Conservation (phyloP, 2,329 filamentous ascomycete species). For the Colletotrichum tanaceti region DNA sequence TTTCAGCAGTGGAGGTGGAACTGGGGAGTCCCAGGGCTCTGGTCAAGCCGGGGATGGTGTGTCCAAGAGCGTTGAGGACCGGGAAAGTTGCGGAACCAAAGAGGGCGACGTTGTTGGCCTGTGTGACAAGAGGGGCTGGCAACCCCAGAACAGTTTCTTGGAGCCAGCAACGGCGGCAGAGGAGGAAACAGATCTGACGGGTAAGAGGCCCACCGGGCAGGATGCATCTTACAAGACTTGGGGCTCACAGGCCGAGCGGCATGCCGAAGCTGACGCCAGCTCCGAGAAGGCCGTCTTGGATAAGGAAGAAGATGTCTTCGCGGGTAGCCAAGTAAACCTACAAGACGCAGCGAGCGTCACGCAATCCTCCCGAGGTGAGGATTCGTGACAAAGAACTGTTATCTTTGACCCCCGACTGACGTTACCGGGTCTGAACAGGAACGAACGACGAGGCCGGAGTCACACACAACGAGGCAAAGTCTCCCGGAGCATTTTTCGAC, state of each 20-base stretch:
- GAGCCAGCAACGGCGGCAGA: background rate
- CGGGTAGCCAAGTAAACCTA: background rate
- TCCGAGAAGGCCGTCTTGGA: background rate
- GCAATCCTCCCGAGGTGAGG: background rate
- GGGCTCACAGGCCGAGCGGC: background rate
- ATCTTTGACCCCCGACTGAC: background rate
- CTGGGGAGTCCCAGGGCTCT: background rate
- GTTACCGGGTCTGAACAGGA: background rate
- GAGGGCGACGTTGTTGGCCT: background rate
- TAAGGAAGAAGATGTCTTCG: background rate
- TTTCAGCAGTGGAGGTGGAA: background rate
- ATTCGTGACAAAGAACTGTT: background rate
- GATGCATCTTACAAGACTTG: background rate
- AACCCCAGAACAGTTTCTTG: background rate
- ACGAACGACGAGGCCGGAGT: background rate
- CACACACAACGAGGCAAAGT: background rate
- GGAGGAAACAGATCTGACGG: background rate
- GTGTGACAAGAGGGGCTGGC: background rate
- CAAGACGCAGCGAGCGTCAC: background rate
- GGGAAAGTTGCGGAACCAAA: background rate
- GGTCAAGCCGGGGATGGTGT: background rate
- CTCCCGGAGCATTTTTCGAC: background rate
- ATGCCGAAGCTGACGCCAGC: background rate
- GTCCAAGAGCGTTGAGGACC: conserved; percentile 4
- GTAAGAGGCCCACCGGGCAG: background rate